A percentile compares a stretch with the other conserved stretches of the same genome.
phyloP scores from a whole-genome alignment of 306 rosid species.

The Potentilla sterilis region DNA sequence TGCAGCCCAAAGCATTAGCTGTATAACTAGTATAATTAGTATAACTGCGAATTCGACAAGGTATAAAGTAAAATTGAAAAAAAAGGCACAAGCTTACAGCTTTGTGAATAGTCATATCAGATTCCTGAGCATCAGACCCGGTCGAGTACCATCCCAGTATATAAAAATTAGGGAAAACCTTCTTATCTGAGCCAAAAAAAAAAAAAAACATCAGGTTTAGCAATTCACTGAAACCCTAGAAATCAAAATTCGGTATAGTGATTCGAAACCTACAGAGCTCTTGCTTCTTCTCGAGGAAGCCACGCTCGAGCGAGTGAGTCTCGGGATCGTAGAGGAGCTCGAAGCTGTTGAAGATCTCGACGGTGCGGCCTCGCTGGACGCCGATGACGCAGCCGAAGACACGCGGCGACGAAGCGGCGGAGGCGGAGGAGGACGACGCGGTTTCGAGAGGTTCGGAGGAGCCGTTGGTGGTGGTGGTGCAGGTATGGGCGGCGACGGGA shows the following conservation, averaged over 20 bases:
- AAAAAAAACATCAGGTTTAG: background rate
- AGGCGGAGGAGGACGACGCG: conserved; percentile 18
- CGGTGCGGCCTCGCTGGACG: conserved; percentile 95
- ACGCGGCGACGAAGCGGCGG: conserved; percentile 26
- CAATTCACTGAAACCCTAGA: background rate
- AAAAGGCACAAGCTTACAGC: conserved; percentile 42
- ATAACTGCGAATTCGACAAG: background rate
- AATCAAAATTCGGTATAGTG: background rate
- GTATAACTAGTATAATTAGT: too few relatives aligned
- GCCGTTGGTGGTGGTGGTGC: conserved; percentile 31
- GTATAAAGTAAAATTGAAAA: background rate
- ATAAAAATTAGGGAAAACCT: conserved; percentile 93
- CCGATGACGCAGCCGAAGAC: conserved; percentile 96
- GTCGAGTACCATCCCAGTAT: conserved; percentile 97
- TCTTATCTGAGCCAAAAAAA: conserved; percentile 59
- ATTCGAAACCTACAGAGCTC: conserved; percentile 67
- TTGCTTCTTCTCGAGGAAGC: conserved; percentile 95
- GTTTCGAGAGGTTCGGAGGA: conserved; percentile 35
- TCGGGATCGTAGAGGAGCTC: conserved; percentile 83
- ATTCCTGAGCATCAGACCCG: conserved; percentile 79
- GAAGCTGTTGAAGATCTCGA: conserved; percentile 98
- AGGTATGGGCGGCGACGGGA: conserved; percentile 24
- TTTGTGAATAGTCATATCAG: conserved; percentile 90
- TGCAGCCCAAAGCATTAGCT: background rate
- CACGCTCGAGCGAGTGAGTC: conserved; percentile 78